Conservation (phyloP, 2,329 filamentous ascomycete genomes). For the Didymella segeticola region DNA sequence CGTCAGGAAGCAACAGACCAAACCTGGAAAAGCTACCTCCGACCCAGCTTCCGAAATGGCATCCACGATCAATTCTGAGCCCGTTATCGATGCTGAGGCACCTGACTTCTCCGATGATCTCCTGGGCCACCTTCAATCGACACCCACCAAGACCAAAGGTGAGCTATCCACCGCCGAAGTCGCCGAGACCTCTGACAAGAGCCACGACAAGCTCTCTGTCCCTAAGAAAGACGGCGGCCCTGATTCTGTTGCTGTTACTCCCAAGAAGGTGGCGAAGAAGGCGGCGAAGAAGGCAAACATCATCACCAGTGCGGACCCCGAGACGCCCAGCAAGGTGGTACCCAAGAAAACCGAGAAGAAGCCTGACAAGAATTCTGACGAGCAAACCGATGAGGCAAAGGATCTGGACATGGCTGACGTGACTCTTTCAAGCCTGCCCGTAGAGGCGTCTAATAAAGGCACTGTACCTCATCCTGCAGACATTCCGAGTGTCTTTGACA, state of each 20-base stretch:
- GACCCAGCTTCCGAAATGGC: neutral
- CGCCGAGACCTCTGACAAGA: neutral
- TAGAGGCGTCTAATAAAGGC: neutral
- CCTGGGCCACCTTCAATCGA: neutral
- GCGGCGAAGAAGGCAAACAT: neutral
- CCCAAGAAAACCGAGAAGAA: conserved; percentile 1
- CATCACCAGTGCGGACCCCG: neutral
- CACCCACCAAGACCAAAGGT: neutral
- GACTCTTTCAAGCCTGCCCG: no score
- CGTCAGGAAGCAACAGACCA: conserved; percentile 4
- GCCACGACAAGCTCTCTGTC: neutral
- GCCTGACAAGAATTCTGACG: neutral
- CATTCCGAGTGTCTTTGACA: neutral
- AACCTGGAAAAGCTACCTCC: neutral
- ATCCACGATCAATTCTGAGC: neutral
- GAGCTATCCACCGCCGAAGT: neutral
- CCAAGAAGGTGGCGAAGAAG: neutral
- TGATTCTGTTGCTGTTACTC: neutral
- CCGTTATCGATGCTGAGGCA: neutral
- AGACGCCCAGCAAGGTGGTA: neutral
- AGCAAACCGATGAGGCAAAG: neutral
- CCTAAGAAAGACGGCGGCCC: neutral
- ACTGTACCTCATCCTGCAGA: neutral
- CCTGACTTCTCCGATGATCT: neutral
- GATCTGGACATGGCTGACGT: neutral